Evolutionary conservation across 352 stramenopile species (phyloP).

Genomic region (Phytophthora foliorum): DNA sequence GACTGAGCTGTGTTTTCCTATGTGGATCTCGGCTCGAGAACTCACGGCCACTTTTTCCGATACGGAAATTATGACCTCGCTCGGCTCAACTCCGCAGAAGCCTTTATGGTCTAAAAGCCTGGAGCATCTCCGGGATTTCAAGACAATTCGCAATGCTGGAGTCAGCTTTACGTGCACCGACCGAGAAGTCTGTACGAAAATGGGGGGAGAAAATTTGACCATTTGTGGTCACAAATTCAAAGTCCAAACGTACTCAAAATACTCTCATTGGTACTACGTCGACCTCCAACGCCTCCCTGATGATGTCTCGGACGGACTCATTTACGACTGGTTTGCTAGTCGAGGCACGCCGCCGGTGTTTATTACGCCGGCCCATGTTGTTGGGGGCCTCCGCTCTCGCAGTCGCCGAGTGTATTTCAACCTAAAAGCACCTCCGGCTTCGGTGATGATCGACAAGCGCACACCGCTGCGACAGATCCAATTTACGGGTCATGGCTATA

Average conservation of each 20-base stretch:
- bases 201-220: constrained; percentile 49
- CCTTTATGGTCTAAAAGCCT: not conserved
- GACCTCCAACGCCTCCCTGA: constrained; percentile 20
- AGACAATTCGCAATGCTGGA: not conserved
- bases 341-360: constrained; percentile 16
- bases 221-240: constrained; percentile 15
- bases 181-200: constrained; percentile 32
- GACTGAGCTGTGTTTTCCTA: not conserved
- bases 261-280: constrained; percentile 32
- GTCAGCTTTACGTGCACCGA: not conserved
- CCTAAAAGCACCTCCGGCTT: constrained; percentile 11
- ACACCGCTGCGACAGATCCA: constrained; percentile 15
- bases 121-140: not conserved
- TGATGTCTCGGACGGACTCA: constrained; percentile 16
- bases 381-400: constrained; percentile 1
- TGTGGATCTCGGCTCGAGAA: constrained; percentile 1
- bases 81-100: not conserved
- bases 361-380: constrained; percentile 6
- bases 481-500: constrained; percentile 5
- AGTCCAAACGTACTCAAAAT: constrained; percentile 26
- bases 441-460: constrained; percentile 9
- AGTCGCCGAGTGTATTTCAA: constrained; percentile 19
- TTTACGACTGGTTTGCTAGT: constrained; percentile 22
- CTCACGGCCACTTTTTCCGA: constrained; percentile 1
- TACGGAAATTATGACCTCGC: constrained; percentile 1